phyloP scores from a whole-genome alignment of 495 filamentous ascomycete species.

The Hypoxylon rickii region DNA sequence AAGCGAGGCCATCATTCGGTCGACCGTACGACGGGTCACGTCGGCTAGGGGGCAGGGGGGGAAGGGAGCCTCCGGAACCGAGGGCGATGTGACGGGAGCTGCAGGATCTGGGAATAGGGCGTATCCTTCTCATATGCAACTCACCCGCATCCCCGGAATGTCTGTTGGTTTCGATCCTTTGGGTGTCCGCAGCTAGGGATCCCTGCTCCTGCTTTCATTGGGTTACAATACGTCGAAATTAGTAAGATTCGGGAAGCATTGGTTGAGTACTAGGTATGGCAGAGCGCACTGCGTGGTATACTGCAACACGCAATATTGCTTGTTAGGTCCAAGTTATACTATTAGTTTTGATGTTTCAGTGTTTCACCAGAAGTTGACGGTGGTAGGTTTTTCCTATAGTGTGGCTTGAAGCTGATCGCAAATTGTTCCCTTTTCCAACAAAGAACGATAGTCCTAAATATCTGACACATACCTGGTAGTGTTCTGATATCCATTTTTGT shows the following conservation, averaged over 20 bases:
- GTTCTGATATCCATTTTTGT: no score
- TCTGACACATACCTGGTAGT: no score
- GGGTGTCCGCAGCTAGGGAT: slow-evolving; percentile 18
- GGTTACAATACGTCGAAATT: slow-evolving; percentile 14
- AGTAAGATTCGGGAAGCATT: no score
- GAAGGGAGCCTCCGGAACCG: not conserved
- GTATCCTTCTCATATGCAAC: not conserved
- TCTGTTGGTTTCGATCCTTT: slow-evolving; percentile 11
- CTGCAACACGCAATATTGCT: no score
- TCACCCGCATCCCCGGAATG: slow-evolving; percentile 1
- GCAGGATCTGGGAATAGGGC: slow-evolving; percentile 2
- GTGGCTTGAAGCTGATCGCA: not conserved
- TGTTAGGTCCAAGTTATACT: no score
- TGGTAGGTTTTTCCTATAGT: no score
- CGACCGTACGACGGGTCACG: not conserved
- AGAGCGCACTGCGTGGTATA: no score
- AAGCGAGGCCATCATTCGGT: not conserved
- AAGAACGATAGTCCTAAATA: not conserved
- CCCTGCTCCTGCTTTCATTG: slow-evolving; percentile 20
- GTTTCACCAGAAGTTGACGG: no score
- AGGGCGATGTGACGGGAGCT: not conserved
- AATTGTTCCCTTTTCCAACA: not conserved
- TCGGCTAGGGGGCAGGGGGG: not conserved
- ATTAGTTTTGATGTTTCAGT: no score
- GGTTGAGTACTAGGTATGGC: no score